Evolutionary conservation across 352 stramenopile genomes (phyloP), one percentile per base, ranked within the genome.

Genomic region (Aphanomyces stellatus): DNA sequence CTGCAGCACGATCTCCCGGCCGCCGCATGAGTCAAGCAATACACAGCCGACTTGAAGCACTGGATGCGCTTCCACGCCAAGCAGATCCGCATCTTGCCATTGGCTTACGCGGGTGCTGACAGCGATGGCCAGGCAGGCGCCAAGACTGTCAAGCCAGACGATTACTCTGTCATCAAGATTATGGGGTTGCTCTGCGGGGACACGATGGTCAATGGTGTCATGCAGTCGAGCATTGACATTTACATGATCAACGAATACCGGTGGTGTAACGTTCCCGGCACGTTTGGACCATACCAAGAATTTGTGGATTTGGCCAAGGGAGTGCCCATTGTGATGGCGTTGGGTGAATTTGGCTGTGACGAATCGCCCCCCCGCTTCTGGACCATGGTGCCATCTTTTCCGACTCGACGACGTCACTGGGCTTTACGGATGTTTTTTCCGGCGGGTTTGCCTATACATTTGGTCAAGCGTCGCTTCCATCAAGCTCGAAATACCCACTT

Each of bases 241-340:
- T 93, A 91, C 65, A 62, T 95, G 34, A 90, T 95, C 65, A 95
- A 95, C 71, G 85, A 93, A 69, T 95, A 95, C 69, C 86, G 86
- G 70, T 95, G 84, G 84, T 95, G 86, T 53, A 74, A 81, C 15
- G 78, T 78, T 35, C 85, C 74, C 41, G 82, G 74, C 11, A 90
- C 88, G 30, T 73, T 74, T 0, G 74, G 81, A 53, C 81, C 80
- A 0, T 94, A 90, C 71, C 69, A 90, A 62, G 78, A 74, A 7
- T 88, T 91, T 57, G 79, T 92, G 35, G 71, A 82, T 27, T 75
- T 92, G 65, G 81, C 79, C 1, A 72, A 90, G 49, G 85, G 85
- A 24, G 76, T 90, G 24, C 85, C 85, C 2, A 90, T 94, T 28
- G 85, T 87, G 1, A 64, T 94, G 42, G 85, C 71, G 2, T 86